Evolutionary conservation across 2,329 filamentous ascomycete genomes (phyloP).

Genomic region (Trichoderma sp.): DNA sequence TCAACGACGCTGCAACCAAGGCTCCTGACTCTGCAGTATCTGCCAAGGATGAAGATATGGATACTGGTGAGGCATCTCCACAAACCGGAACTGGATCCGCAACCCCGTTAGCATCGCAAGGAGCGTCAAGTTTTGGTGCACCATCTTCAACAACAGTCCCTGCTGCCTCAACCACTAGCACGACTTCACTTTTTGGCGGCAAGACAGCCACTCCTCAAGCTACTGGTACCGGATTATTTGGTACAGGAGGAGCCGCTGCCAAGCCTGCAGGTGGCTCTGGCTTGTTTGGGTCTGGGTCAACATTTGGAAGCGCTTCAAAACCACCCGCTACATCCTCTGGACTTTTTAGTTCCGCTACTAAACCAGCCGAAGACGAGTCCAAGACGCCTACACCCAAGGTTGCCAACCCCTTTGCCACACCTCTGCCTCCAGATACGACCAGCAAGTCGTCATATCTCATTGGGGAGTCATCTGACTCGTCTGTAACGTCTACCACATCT

Average conservation of each 20-base stretch:
- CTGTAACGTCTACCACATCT: constrained; percentile 40
- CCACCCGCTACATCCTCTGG: constrained; percentile 25
- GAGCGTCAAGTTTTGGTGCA: constrained; percentile 47
- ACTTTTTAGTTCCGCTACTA: constrained; percentile 27
- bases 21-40: constrained; percentile 35
- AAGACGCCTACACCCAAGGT: constrained; percentile 39
- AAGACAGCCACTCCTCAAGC: constrained; percentile 26
- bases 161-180: constrained; percentile 25
- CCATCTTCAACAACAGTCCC: constrained; percentile 34
- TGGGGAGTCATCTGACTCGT: constrained; percentile 54
- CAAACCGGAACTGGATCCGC: constrained; percentile 42
- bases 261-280: constrained; percentile 27
- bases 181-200: constrained; percentile 30
- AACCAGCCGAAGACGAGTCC: constrained; percentile 24
- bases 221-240: constrained; percentile 28
- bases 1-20: constrained; percentile 48
- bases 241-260: constrained; percentile 3
- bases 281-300: constrained; percentile 26
- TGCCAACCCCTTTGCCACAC: constrained; percentile 39
- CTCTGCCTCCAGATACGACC: constrained; percentile 55
- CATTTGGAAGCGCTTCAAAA: constrained; percentile 26
- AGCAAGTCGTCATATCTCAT: constrained; percentile 52
- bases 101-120: constrained; percentile 54
- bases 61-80: constrained; percentile 36
- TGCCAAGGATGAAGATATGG: constrained; percentile 55